Conservation (phyloP, 164 flowering plant genomes). For the Hamamelis virginiana region DNA sequence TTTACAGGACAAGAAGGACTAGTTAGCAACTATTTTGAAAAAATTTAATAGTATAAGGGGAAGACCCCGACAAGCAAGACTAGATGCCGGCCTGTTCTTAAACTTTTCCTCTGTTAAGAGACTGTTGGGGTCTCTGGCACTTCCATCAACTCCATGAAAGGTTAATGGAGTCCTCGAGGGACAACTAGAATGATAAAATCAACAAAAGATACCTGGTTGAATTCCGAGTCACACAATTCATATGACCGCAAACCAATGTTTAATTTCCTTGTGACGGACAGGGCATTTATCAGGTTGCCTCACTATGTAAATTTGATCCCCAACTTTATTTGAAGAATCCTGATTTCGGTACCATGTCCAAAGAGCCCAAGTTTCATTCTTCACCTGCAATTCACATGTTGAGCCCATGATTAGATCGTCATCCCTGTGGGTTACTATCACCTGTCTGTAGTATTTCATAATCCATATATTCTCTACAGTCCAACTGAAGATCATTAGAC, state of each 20-base stretch:
- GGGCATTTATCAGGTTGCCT: conserved; percentile 61
- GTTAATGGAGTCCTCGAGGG: neutral
- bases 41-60: too few relatives aligned
- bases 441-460: too few relatives aligned
- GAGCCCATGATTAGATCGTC: neutral
- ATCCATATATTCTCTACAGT: too few relatives aligned
- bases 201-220: too few relatives aligned
- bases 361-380: conserved; percentile 76
- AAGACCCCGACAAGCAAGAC: too few relatives aligned
- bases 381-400: conserved; percentile 52
- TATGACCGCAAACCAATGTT: conserved; percentile 14
- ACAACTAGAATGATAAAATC: neutral
- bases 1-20: too few relatives aligned
- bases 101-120: neutral
- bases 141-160: neutral
- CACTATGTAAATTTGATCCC: conserved; percentile 80
- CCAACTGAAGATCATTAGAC: too few relatives aligned
- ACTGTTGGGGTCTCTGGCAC: neutral
- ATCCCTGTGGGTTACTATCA: too few relatives aligned
- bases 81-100: neutral
- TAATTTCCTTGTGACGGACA: conserved; percentile 22
- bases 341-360: conserved; percentile 93
- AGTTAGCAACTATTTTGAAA: too few relatives aligned
- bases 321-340: conserved; percentile 44
- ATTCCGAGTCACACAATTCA: neutral